Conservation (phyloP, 495 filamentous ascomycete species). For the Lichina pygmaea region DNA sequence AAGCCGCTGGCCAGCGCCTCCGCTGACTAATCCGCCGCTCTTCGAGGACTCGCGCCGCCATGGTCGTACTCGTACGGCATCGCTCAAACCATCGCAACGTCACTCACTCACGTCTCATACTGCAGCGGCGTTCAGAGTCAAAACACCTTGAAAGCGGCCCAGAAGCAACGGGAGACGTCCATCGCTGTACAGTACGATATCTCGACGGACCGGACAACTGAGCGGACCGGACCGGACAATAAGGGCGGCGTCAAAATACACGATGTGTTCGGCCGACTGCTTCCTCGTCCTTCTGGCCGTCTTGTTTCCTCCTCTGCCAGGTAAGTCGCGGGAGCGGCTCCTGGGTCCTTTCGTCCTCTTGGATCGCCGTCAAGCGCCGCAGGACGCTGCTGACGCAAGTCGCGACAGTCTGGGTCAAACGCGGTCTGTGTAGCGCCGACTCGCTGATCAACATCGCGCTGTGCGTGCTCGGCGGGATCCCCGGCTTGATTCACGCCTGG, state of each 20-base stretch:
- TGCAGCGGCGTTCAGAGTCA: no score
- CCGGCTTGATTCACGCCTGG: slow-evolving; percentile 84
- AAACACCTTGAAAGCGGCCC: no score
- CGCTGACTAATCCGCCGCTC: no score
- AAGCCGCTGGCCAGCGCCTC: no score
- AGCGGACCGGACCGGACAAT: slow-evolving; percentile 7
- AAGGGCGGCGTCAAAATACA: background rate
- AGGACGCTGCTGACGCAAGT: background rate
- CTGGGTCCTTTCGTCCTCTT: background rate
- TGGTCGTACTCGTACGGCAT: no score
- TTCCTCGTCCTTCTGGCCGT: slow-evolving; percentile 75
- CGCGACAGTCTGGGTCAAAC: slow-evolving; percentile 71
- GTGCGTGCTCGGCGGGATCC: slow-evolving; percentile 66
- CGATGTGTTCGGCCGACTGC: slow-evolving; percentile 52
- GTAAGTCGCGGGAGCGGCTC: slow-evolving; percentile 20
- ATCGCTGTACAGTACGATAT: no score
- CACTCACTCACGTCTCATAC: no score
- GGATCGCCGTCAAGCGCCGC: background rate
- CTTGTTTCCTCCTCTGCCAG: slow-evolving; percentile 79
- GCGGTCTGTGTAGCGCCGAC: slow-evolving; percentile 80
- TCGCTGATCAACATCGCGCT: slow-evolving; percentile 87
- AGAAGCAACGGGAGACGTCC: no score
- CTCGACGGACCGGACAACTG: no score
- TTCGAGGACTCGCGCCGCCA: no score
- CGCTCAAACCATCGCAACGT: no score